Conservation (phyloP, 345 rosid genomes). For the Citropsis articulata region DNA sequence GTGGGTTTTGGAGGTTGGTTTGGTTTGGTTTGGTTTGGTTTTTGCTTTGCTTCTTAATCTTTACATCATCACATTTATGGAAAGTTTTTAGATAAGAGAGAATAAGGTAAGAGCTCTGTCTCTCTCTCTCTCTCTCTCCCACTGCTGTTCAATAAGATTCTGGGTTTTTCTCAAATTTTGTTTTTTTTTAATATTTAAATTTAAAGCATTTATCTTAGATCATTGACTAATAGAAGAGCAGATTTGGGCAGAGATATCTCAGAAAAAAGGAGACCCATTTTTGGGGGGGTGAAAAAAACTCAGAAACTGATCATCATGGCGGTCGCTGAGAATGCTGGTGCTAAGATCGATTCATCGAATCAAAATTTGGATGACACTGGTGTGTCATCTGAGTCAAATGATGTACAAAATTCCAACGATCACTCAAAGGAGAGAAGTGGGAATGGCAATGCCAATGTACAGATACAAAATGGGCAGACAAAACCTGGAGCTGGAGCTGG, state of each 20-base stretch:
- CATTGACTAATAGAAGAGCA: background rate
- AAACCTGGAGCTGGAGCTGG: slow-evolving; percentile 20
- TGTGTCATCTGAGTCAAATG: slow-evolving; percentile 47
- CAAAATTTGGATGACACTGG: slow-evolving; percentile 60
- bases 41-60: background rate
- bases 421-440: slow-evolving; percentile 4
- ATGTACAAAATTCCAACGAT: slow-evolving; percentile 46
- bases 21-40: background rate
- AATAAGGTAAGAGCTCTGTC: background rate
- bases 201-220: background rate
- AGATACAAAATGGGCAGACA: slow-evolving; percentile 32
- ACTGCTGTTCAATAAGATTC: background rate
- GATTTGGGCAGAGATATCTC: slow-evolving; percentile 30
- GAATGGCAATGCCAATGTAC: slow-evolving; percentile 24
- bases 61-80: background rate
- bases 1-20: too few relatives aligned
- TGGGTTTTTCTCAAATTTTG: background rate
- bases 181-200: background rate
- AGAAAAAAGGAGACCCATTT: slow-evolving; percentile 14
- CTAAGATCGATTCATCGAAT: slow-evolving; percentile 59
- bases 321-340: slow-evolving; percentile 89
- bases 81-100: background rate
- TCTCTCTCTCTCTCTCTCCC: background rate
- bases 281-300: background rate
- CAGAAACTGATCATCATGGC: slow-evolving; percentile 71